Percentiles rank a stretch among this genome's conserved stretches.
phyloP scores from a whole-genome alignment of 495 filamentous ascomycete species.

The Penicillium macrosclerotiorum region DNA sequence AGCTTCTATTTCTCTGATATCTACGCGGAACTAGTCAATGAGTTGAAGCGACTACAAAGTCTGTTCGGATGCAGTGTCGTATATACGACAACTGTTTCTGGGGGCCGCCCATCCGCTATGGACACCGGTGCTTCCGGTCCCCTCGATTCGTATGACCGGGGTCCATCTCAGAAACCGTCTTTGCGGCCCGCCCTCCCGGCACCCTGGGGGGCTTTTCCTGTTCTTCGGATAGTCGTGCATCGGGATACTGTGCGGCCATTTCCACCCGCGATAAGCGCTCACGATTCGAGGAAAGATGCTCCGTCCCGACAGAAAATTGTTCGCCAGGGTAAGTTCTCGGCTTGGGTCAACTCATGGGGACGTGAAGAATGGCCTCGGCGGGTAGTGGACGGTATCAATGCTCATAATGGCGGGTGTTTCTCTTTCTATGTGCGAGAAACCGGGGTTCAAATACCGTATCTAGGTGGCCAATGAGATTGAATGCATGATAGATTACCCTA shows the following conservation, averaged over 20 bases:
- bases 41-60: constrained; percentile 35
- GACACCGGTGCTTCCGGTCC: constrained; percentile 38
- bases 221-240: constrained; percentile 46
- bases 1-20: constrained; percentile 36
- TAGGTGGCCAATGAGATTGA: constrained; percentile 7
- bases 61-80: constrained; percentile 42
- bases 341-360: constrained; percentile 46
- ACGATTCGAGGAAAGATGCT: constrained; percentile 55
- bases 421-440: constrained; percentile 22
- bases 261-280: constrained; percentile 48
- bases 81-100: constrained; percentile 32
- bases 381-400: constrained; percentile 31
- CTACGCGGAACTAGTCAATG: constrained; percentile 31
- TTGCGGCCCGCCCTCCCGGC: constrained; percentile 43
- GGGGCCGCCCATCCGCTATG: constrained; percentile 16
- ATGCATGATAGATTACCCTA: neutral
- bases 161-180: constrained; percentile 29
- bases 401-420: constrained; percentile 31
- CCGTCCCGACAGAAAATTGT: constrained; percentile 41
- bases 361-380: constrained; percentile 42
- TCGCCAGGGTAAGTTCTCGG: constrained; percentile 38
- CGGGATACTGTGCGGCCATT: constrained; percentile 50
- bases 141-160: constrained; percentile 28
- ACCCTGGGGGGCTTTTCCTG: constrained; percentile 48
- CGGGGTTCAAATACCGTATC: constrained; percentile 18